Percentiles rank a stretch among this genome's conserved stretches.
These are phyloP conservation scores for Solanum hybrid DNA, from an alignment of 305 asterid species.

Conservation along the genomic window DNA sequence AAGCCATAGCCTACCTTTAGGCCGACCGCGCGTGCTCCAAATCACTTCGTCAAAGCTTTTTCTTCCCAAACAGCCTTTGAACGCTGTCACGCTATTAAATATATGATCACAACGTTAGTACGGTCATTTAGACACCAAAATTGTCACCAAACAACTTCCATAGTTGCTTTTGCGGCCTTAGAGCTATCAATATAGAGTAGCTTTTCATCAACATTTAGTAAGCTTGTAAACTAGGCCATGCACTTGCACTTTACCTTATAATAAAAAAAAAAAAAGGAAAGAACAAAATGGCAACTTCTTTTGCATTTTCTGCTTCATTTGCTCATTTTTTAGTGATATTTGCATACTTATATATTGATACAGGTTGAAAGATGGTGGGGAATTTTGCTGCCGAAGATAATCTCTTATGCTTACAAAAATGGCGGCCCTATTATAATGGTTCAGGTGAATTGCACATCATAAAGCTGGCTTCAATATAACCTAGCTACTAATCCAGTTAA, in stretches of 20 bases:
- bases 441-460: slow-evolving; percentile 44
- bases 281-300: neutral
- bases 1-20: too few species aligned
- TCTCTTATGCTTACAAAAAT: slow-evolving; percentile 61
- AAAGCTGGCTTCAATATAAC: slow-evolving; percentile 1
- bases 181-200: too few species aligned
- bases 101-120: too few species aligned
- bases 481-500: neutral
- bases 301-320: neutral
- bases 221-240: too few species aligned
- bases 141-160: neutral
- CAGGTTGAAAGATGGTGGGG: slow-evolving; percentile 95
- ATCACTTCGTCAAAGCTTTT: too few species aligned
- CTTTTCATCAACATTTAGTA: too few species aligned
- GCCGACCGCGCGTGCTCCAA: too few species aligned
- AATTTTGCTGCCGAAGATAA: slow-evolving; percentile 60
- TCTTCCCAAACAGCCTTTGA: fast-evolving
- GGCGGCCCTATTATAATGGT: slow-evolving; percentile 91
- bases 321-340: slow-evolving; percentile 8
- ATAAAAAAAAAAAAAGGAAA: neutral
- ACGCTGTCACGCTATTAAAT: too few species aligned
- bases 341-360: neutral
- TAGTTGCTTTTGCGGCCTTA: too few species aligned
- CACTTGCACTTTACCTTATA: neutral
- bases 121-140: too few species aligned